Conservation (phyloP, 352 stramenopile genomes). For the Stephanocyclus meneghinianus region DNA sequence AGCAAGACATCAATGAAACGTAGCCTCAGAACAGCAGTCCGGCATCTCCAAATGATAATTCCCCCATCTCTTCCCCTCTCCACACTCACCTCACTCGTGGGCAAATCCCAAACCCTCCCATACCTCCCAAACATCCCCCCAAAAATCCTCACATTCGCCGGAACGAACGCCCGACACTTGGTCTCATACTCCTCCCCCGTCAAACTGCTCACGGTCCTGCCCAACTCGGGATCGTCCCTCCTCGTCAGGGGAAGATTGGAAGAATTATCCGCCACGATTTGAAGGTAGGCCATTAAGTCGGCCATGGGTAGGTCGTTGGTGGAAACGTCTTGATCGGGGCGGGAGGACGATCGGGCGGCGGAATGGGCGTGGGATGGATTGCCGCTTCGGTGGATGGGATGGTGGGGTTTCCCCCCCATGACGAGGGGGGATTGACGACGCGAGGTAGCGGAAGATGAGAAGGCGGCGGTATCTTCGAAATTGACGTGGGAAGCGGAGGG, state of each 20-base stretch:
- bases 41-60: conserved; percentile 11
- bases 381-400: too few species aligned
- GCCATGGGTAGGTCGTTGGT: conserved; percentile 70
- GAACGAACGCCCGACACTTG: conserved; percentile 75
- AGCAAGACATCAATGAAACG: background rate
- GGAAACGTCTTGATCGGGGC: conserved; percentile 53
- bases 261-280: conserved; percentile 78
- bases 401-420: background rate
- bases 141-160: conserved; percentile 73
- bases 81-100: conserved; percentile 61
- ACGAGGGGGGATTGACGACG: background rate
- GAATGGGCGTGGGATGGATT: background rate
- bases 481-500: too few species aligned
- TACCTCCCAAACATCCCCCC: conserved; percentile 69
- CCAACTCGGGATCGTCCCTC: conserved; percentile 74
- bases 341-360: background rate
- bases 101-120: conserved; percentile 75
- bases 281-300: conserved; percentile 79
- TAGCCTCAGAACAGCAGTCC: background rate
- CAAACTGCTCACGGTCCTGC: conserved; percentile 56
- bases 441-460: background rate
- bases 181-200: conserved; percentile 70
- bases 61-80: conserved; percentile 39
- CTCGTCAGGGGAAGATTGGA: conserved; percentile 73
- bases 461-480: background rate